Conservation (phyloP, 306 rosid species). For the Quercus dentata region DNA sequence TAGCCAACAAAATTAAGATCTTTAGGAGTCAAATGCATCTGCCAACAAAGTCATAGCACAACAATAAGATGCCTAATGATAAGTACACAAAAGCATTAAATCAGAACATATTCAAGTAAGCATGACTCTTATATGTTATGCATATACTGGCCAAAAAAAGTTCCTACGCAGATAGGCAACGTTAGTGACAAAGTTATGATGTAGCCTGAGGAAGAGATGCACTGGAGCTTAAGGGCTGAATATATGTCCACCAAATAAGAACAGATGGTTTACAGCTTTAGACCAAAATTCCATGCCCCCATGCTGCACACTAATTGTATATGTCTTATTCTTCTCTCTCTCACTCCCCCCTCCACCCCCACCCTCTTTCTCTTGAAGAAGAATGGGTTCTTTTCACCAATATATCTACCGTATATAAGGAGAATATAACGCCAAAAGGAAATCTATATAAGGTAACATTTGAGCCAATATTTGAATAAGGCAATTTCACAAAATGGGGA, state of each 20-base stretch:
- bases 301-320: no score
- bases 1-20: slow-evolving; percentile 98
- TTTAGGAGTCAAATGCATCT: slow-evolving; percentile 75
- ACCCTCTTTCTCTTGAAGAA: no score
- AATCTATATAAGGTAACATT: neutral
- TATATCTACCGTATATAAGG: no score
- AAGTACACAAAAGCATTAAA: neutral
- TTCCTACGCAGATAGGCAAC: neutral
- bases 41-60: slow-evolving; percentile 15
- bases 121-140: neutral
- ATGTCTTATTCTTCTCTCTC: no score
- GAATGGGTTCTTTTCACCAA: no score
- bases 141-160: neutral
- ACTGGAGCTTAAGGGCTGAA: neutral
- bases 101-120: neutral
- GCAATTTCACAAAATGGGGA: neutral
- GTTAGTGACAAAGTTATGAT: neutral
- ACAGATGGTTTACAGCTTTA: neutral
- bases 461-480: neutral
- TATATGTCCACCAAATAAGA: neutral
- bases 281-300: neutral
- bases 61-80: slow-evolving; percentile 8
- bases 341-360: no score
- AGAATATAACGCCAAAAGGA: neutral
- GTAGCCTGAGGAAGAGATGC: neutral